phyloP scores from a whole-genome alignment of 2,329 filamentous ascomycete genomes.

The Botrytis squamosa region DNA sequence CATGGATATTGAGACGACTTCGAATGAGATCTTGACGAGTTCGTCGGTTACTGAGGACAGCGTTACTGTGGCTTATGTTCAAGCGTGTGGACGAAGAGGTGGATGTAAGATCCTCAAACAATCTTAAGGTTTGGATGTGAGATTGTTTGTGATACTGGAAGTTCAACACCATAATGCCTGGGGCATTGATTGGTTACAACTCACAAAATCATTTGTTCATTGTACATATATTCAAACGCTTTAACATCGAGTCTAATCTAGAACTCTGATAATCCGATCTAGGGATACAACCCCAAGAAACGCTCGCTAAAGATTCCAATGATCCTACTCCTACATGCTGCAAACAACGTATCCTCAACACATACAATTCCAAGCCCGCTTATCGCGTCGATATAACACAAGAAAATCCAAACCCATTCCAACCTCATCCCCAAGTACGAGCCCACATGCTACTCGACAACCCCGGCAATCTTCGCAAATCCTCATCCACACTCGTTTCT shows the following conservation, averaged over 20 bases:
- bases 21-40: neutral
- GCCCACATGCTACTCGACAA: conserved; percentile 5
- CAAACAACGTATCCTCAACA: neutral
- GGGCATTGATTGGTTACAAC: neutral
- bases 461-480: neutral
- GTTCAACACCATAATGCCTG: neutral
- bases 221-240: neutral
- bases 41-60: neutral
- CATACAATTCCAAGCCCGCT: neutral
- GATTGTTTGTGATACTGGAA: neutral
- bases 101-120: neutral
- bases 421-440: neutral
- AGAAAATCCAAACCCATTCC: too few relatives aligned
- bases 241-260: neutral
- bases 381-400: neutral
- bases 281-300: neutral
- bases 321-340: neutral
- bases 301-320: neutral
- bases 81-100: neutral
- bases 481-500: neutral
- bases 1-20: conserved; percentile 8
- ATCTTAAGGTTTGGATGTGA: neutral
- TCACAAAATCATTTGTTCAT: neutral
- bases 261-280: neutral
- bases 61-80: conserved; percentile 4